These are phyloP conservation scores for Helotiales sp. DNA, from an alignment of 2,329 filamentous ascomycete species.

Conservation along the genomic window DNA sequence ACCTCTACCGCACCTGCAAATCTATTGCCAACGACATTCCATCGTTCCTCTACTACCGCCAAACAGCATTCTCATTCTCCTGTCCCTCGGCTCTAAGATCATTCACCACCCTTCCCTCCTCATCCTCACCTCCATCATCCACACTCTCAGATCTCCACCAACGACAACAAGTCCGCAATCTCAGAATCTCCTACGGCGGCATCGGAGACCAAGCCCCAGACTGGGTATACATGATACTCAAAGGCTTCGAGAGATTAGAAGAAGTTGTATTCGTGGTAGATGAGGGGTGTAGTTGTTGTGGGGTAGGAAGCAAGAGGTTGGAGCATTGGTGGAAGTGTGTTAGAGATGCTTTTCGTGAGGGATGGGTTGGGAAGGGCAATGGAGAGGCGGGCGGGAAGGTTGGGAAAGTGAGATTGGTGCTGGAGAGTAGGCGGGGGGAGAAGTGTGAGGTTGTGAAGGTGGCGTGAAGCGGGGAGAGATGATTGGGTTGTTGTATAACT, in stretches of 20 bases:
- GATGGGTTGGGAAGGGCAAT: not conserved
- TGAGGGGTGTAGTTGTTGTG: not conserved
- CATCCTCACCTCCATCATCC: too few relatives aligned
- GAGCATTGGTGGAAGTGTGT: constrained; percentile 16
- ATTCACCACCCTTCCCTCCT: not conserved
- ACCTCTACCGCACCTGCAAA: not conserved
- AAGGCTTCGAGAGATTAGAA: constrained; percentile 4
- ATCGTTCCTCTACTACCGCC: not conserved
- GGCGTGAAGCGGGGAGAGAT: not conserved
- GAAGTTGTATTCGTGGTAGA: constrained; percentile 15
- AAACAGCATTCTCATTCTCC: constrained; percentile 3
- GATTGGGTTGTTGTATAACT: not conserved
- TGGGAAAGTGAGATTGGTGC: not conserved
- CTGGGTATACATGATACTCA: not conserved
- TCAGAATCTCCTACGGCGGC: not conserved
- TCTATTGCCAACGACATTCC: constrained; percentile 1
- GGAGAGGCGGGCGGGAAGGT: not conserved
- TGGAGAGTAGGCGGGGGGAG: not conserved
- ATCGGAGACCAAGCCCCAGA: constrained; percentile 2
- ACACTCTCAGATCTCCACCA: too few relatives aligned
- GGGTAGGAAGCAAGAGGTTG: not conserved
- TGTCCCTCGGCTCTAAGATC: not conserved
- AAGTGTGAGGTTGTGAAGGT: not conserved
- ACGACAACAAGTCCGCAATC: not conserved
- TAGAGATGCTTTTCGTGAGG: constrained; percentile 16